Base-by-base conservation (phyloP, 306 rosid species). In the Vigna mungo region DNA sequence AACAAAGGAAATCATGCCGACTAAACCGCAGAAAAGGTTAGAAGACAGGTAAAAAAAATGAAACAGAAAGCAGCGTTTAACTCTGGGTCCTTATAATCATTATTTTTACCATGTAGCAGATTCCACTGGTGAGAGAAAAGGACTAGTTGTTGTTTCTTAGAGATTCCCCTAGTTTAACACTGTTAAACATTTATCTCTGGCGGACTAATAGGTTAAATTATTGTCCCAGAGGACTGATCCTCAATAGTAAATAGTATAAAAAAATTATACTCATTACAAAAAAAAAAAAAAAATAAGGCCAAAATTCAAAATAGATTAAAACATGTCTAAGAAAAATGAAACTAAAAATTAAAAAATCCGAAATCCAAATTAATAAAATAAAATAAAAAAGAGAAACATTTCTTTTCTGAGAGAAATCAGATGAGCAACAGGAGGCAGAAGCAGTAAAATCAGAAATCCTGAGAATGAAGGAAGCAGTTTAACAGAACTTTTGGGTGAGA, bases 1-100 rank as follows among this genome's bases (percentile, higher is more conserved):
- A 62, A 56, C 21, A 67, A 81, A 78, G 80, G 52, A 81, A 86
- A 85, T 82, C 64, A 86, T 82, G 74, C 71, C 76, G 41, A 67
- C 43, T 52, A 55, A 85, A 88, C 89, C 37, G 47, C 76, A 20
- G 65, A 64, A 75, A 80, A 82, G 56, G 72, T 78, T 71, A 72
- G n/a, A 71, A 71, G 61, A 65, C 61, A 78, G 80, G 11, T 77
- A 49, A 64, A 74, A 48, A 18, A 39, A 37, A 9, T 11, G 66
- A 65, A 71, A 51, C 39, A 67, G 20, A 67, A 66, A 78, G 59
- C 13, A 74, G 17, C 20, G 58, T 47, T 47, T 9, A 54, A 46
- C 14, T 36, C 25, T n/a, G 16, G 64, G 77, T 37, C 71, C 46
- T 21, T 6, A 11, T 15, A 60, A 59, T 70, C 46, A 37, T 78